phyloP scores from a whole-genome alignment of 139 green algal genomes.

The Gonium pectorale region DNA sequence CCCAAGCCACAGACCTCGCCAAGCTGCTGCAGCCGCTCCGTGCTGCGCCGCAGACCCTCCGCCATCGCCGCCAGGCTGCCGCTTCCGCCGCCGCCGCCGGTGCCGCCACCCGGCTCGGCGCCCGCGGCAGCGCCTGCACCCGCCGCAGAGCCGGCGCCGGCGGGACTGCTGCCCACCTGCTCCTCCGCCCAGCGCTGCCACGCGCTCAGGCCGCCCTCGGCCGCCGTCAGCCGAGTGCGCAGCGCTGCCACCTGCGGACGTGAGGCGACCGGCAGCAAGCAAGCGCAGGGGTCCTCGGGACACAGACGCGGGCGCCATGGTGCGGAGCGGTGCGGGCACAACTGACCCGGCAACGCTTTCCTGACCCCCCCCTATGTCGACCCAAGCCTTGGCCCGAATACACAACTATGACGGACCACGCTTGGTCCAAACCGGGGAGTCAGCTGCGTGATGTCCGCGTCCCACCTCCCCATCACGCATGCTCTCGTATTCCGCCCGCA shows the following conservation, averaged over 20 bases:
- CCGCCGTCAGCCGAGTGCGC: background rate
- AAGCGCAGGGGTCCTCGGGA: background rate
- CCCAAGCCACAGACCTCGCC: conserved; percentile 4
- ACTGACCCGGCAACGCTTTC: background rate
- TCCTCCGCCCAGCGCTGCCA: conserved; percentile 3
- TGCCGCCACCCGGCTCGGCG: background rate
- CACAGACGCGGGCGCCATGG: background rate
- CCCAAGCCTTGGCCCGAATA: background rate
- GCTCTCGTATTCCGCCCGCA: too few relatives aligned
- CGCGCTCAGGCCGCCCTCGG: background rate
- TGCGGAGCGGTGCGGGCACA: background rate
- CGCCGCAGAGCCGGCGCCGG: too few relatives aligned
- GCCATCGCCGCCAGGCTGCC: conserved; percentile 3
- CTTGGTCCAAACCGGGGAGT: too few relatives aligned
- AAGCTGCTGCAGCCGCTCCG: background rate
- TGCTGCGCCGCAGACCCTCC: background rate
- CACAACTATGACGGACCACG: background rate
- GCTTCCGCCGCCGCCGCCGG: background rate
- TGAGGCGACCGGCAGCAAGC: too few relatives aligned
- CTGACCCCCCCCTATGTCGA: background rate
- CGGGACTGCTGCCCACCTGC: too few relatives aligned
- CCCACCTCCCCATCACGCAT: too few relatives aligned
- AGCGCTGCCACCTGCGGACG: conserved; percentile 6
- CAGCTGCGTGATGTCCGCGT: too few relatives aligned
- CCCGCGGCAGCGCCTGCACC: background rate